phyloP scores from a whole-genome alignment of 2,329 filamentous ascomycete genomes.

The Westerdykella ornata region DNA sequence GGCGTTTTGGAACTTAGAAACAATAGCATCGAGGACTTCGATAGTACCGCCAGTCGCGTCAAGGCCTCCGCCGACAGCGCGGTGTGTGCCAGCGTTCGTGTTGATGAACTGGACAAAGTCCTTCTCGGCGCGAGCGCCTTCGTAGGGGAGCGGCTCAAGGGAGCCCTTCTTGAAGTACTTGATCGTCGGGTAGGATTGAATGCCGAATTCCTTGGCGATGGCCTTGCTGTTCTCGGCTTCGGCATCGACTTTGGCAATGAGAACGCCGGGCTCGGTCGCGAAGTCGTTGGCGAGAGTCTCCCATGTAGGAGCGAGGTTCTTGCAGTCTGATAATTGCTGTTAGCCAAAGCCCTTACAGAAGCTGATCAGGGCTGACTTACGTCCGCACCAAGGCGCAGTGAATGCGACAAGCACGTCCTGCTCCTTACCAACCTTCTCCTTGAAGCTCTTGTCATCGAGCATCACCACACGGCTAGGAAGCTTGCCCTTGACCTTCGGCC shows the following conservation, averaged over 20 bases:
- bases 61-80: conserved; percentile 71
- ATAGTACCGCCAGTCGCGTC: conserved; percentile 76
- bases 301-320: conserved; percentile 83
- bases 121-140: conserved; percentile 67
- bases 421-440: conserved; percentile 68
- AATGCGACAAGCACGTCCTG: conserved; percentile 93
- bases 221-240: conserved; percentile 81
- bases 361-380: conserved; percentile 55
- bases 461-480: conserved; percentile 69
- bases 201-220: conserved; percentile 65
- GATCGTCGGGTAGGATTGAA: conserved; percentile 90
- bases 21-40: conserved; percentile 66
- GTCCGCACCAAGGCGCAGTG: conserved; percentile 96
- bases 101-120: conserved; percentile 79
- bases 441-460: conserved; percentile 74
- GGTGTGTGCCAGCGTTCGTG: conserved; percentile 80
- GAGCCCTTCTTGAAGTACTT: conserved; percentile 92
- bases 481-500: conserved; percentile 67
- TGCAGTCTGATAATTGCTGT: conserved; percentile 67
- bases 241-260: conserved; percentile 93
- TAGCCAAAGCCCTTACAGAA: not conserved
- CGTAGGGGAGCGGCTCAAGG: conserved; percentile 64
- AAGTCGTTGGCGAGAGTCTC: conserved; percentile 81
- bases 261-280: conserved; percentile 65
- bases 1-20: conserved; percentile 62